Evolutionary conservation across 2,329 filamentous ascomycete genomes (phyloP).

Genomic region (Atkinsonella hypoxylon): DNA sequence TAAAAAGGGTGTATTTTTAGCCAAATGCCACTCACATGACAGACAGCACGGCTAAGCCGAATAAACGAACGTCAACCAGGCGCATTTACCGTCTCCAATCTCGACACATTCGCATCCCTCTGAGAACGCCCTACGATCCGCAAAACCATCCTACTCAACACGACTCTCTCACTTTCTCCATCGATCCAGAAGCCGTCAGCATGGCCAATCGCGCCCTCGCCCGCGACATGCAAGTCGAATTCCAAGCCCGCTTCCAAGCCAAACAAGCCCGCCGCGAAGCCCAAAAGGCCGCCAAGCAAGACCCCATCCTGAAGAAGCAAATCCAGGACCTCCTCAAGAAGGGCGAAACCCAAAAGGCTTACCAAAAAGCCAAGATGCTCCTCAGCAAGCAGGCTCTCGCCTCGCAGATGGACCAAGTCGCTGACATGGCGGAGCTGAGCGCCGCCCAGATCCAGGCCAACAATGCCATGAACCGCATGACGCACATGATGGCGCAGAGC

Average conservation of each 20-base stretch:
- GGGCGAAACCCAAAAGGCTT: constrained; percentile 50
- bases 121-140: neutral
- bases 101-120: neutral
- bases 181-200: constrained; percentile 11
- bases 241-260: constrained; percentile 51
- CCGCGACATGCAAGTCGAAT: constrained; percentile 51
- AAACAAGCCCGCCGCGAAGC: constrained; percentile 51
- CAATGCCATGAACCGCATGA: constrained; percentile 55
- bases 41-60: constrained; percentile 1
- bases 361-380: constrained; percentile 51
- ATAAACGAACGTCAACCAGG: neutral
- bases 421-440: constrained; percentile 50
- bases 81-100: neutral
- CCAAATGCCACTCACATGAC: constrained; percentile 7
- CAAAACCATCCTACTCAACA: neutral
- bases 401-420: constrained; percentile 52
- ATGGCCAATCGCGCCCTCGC: constrained; percentile 49
- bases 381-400: constrained; percentile 50
- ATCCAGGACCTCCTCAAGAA: constrained; percentile 52
- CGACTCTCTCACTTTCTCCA: too few species aligned
- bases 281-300: constrained; percentile 48
- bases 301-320: constrained; percentile 49
- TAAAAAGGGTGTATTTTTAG: too few species aligned
- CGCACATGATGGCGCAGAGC: constrained; percentile 49
- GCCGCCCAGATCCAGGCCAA: constrained; percentile 52